phyloP scores from a whole-genome alignment of 208 protist genomes.

The Crithidia acanthocephali region DNA sequence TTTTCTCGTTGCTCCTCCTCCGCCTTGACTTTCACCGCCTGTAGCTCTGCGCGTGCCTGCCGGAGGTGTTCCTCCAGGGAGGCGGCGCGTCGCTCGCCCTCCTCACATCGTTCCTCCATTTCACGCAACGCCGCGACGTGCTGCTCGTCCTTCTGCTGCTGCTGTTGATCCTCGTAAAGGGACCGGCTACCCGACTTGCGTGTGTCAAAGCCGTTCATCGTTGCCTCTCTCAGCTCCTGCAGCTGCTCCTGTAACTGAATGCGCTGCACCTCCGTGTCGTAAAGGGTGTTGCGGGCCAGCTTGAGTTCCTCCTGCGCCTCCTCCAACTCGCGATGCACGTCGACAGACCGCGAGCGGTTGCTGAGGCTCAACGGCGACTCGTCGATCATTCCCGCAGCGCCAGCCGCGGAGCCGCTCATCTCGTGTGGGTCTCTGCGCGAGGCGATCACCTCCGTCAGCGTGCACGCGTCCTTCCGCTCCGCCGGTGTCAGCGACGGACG shows the following conservation, averaged over 20 bases:
- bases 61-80: conserved; percentile 32
- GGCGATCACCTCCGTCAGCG: neutral
- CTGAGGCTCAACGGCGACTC: conserved; percentile 6
- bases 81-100: conserved; percentile 11
- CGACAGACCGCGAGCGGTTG: neutral
- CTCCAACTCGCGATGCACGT: conserved; percentile 11
- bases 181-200: neutral
- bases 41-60: conserved; percentile 11
- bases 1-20: neutral
- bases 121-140: neutral
- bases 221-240: conserved; percentile 3
- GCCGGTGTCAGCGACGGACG: neutral
- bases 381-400: neutral
- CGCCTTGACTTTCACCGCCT: neutral
- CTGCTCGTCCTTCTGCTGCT: neutral
- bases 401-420: neutral
- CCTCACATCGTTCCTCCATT: conserved; percentile 10
- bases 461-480: conserved; percentile 15
- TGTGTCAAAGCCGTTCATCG: neutral
- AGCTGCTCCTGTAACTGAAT: conserved; percentile 20
- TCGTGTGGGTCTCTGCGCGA: neutral
- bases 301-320: conserved; percentile 26
- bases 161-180: neutral
- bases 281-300: conserved; percentile 6
- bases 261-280: conserved; percentile 1